Conservation (phyloP, 2,329 filamentous ascomycete genomes). For the Calycina herbarum region DNA sequence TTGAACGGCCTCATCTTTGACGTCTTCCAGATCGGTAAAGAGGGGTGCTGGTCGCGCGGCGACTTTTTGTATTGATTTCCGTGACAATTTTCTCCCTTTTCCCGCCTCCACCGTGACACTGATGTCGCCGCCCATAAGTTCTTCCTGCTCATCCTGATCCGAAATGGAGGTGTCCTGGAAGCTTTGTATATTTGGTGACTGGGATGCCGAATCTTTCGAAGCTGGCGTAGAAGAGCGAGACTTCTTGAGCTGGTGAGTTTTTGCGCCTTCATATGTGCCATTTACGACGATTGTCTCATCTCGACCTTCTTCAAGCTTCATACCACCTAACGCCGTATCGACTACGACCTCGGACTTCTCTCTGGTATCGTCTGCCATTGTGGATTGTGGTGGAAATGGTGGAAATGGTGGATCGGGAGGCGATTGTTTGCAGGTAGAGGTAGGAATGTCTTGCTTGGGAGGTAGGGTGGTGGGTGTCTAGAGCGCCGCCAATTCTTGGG, state of each 20-base stretch:
- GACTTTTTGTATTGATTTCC: constrained; percentile 72
- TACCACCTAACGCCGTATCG: constrained; percentile 36
- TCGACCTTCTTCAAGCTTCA: constrained; percentile 33
- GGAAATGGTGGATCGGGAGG: not conserved
- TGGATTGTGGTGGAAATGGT: constrained; percentile 10
- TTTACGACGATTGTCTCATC: constrained; percentile 22
- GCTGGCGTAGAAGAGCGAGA: constrained; percentile 33
- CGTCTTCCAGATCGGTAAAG: constrained; percentile 75
- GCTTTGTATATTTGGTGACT: constrained; percentile 32
- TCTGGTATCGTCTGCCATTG: constrained; percentile 36
- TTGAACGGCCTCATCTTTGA: constrained; percentile 71
- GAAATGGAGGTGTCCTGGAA: constrained; percentile 36
- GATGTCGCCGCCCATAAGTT: constrained; percentile 60
- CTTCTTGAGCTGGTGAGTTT: constrained; percentile 22
- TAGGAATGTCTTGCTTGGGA: not conserved
- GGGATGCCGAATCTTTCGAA: constrained; percentile 26
- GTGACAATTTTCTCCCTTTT: constrained; percentile 69
- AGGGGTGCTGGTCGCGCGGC: constrained; percentile 62
- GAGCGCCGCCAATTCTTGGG: not conserved
- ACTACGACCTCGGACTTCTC: constrained; percentile 33
- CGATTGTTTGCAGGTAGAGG: constrained; percentile 4
- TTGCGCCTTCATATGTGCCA: constrained; percentile 27
- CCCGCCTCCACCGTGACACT: constrained; percentile 63
- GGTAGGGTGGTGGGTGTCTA: constrained; percentile 7
- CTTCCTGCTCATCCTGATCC: constrained; percentile 46